phyloP scores from a whole-genome alignment of 257 asterid species.

The Solanum medicagineum region DNA sequence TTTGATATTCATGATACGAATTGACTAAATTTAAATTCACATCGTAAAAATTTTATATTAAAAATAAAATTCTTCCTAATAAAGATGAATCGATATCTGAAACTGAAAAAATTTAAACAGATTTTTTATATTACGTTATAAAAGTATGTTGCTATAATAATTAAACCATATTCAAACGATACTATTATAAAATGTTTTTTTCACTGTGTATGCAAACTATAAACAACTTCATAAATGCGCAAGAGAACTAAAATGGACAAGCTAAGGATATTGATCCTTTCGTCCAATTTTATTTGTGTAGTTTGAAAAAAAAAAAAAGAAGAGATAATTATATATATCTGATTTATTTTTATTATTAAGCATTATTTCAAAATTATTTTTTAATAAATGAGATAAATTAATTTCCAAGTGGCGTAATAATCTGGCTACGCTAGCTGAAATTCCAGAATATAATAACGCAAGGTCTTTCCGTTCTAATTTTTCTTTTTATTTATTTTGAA shows the following conservation, averaged over 20 bases:
- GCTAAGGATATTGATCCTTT: not conserved
- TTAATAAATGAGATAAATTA: not conserved
- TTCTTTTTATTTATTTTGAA: not conserved
- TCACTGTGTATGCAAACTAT: not conserved
- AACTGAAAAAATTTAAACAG: fast-evolving
- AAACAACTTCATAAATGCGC: not conserved
- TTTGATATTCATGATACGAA: too few species aligned
- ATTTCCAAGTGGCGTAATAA: not conserved
- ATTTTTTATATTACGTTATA: not conserved
- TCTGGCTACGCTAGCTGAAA: not conserved
- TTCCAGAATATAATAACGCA: not conserved
- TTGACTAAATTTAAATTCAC: not conserved
- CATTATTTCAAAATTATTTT: not conserved
- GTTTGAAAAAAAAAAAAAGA: not conserved
- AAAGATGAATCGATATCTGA: not conserved
- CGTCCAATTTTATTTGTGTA: not conserved
- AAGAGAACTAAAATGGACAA: not conserved
- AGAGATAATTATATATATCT: not conserved
- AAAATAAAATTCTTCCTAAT: not conserved
- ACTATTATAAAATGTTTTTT: not conserved
- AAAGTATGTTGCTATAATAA: not conserved
- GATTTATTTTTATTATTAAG: not conserved
- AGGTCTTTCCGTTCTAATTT: not conserved
- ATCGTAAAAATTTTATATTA: fast-evolving
- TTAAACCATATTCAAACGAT: not conserved